Conservation (phyloP, 2,329 filamentous ascomycete species). For the Xylaria hypoxylon region DNA sequence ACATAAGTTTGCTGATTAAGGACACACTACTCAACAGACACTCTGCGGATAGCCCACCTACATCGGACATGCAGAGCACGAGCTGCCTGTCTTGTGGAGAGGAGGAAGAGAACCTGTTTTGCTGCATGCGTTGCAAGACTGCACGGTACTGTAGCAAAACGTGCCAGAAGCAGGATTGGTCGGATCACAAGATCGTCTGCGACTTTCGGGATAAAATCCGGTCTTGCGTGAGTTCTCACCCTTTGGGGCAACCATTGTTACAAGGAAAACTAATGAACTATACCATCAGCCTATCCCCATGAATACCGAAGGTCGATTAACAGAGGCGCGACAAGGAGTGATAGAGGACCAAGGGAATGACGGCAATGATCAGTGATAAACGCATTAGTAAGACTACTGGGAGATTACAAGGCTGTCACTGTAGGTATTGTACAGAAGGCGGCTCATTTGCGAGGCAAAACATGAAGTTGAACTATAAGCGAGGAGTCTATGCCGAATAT, state of each 20-base stretch:
- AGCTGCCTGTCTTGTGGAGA: slow-evolving; percentile 38
- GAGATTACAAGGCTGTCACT: background rate
- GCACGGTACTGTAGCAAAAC: slow-evolving; percentile 38
- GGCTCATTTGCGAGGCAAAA: background rate
- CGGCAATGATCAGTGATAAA: background rate
- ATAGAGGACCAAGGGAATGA: background rate
- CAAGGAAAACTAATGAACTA: background rate
- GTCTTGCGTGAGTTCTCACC: slow-evolving; percentile 24
- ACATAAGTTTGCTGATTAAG: background rate
- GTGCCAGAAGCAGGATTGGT: slow-evolving; percentile 33
- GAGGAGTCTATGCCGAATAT: slow-evolving; percentile 1
- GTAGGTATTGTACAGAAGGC: background rate
- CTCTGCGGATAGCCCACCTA: slow-evolving; percentile 39
- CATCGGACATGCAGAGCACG: slow-evolving; percentile 35
- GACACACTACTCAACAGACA: slow-evolving; percentile 27
- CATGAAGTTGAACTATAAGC: background rate
- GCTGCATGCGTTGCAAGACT: slow-evolving; percentile 39
- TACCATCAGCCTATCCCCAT: background rate
- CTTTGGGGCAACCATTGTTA: too few relatives aligned
- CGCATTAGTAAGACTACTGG: background rate
- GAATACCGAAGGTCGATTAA: background rate
- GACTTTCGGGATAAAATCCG: slow-evolving; percentile 19
- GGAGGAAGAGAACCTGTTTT: slow-evolving; percentile 23
- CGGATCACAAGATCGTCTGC: slow-evolving; percentile 35
- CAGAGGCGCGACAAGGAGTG: background rate